A percentile compares a stretch with the other conserved stretches of the same genome.
Evolutionary conservation across 805 yeast genomes (phyloP).

Genomic region (Schizosaccharomyces osmophilus): DNA sequence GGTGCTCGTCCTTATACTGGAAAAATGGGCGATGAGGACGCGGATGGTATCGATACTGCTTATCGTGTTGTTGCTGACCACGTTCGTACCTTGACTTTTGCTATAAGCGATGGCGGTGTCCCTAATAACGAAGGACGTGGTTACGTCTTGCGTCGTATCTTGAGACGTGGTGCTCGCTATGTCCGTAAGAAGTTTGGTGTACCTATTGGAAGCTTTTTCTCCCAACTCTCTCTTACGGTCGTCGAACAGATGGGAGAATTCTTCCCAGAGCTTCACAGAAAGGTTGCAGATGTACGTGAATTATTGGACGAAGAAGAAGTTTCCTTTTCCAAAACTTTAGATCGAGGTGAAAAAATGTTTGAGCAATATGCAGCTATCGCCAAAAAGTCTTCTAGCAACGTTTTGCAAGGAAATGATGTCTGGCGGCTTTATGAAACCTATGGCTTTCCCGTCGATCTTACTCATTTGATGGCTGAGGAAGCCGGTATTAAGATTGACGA

Average conservation of each 20-base stretch:
- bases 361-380: conserved; percentile 81
- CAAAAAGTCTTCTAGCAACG: conserved; percentile 33
- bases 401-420: conserved; percentile 76
- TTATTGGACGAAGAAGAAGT: conserved; percentile 89
- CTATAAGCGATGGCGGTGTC: conserved; percentile 95
- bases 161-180: conserved; percentile 93
- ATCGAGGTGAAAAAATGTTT: conserved; percentile 90
- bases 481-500: conserved; percentile 82
- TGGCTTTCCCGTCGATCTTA: conserved; percentile 96
- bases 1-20: conserved; percentile 83
- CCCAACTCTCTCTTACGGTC: conserved; percentile 74
- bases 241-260: conserved; percentile 65
- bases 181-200: conserved; percentile 89
- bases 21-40: conserved; percentile 68
- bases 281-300: conserved; percentile 55
- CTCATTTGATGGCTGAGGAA: conserved; percentile 96
- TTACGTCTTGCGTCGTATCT: conserved; percentile 83
- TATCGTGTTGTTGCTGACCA: conserved; percentile 96
- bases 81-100: conserved; percentile 87
- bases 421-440: conserved; percentile 97
- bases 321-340: conserved; percentile 82
- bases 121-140: conserved; percentile 99
- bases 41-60: conserved; percentile 90
- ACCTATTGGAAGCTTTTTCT: conserved; percentile 85
- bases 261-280: conserved; percentile 73